Percentiles rank a stretch among this genome's conserved stretches.
These are phyloP conservation scores for Mycosphaerella sp. DNA, from an alignment of 2,329 filamentous ascomycete species.

Conservation along the genomic window DNA sequence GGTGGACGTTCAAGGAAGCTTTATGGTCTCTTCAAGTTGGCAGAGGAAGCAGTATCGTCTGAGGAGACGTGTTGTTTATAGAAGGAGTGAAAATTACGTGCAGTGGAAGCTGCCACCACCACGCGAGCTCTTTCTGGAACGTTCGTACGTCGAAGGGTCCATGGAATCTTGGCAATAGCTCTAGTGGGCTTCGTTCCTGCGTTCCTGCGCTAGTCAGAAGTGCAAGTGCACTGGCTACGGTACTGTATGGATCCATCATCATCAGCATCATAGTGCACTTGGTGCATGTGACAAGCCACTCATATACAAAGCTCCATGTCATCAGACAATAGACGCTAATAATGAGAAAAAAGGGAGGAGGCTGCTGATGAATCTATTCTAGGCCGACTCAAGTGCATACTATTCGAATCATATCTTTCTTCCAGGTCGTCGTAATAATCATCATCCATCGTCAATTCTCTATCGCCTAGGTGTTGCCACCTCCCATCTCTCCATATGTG, in stretches of 20 bases:
- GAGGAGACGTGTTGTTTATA: background rate
- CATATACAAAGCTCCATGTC: too few species aligned
- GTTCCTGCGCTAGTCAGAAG: background rate
- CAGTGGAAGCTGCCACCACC: background rate
- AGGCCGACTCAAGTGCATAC: background rate
- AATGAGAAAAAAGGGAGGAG: too few species aligned
- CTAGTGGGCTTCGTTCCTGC: background rate
- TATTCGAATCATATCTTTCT: background rate
- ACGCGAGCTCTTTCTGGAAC: background rate
- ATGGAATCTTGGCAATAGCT: too few species aligned
- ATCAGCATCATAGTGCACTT: background rate
- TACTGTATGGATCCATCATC: background rate
- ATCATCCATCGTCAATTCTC: slow-evolving; percentile 2
- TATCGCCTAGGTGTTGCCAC: background rate
- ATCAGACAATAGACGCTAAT: too few species aligned
- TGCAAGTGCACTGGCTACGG: too few species aligned
- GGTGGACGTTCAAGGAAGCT: too few species aligned
- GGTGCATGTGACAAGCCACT: background rate
- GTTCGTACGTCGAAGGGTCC: too few species aligned
- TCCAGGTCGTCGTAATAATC: background rate
- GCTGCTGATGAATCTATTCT: background rate
- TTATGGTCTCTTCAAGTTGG: too few species aligned
- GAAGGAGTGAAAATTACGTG: background rate
- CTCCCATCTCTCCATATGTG: background rate
- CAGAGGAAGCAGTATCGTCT: too few species aligned